A percentile compares a stretch with the other conserved stretches of the same genome.
Evolutionary conservation across 257 asterid species (phyloP).

Genomic region (Mentha longifolia): DNA sequence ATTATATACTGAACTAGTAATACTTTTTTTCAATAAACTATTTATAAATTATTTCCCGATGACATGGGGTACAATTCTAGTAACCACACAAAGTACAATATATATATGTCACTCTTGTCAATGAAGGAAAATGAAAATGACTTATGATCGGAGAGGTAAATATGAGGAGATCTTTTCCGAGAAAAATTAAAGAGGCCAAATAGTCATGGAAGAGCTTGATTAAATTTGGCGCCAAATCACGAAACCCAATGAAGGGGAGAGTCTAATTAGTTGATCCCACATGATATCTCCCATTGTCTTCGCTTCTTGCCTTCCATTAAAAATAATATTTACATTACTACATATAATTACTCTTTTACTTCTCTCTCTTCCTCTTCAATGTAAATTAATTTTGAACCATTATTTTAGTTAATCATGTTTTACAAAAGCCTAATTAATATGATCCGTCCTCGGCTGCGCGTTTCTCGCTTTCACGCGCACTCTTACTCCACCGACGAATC

Average conservation of each 20-base stretch:
- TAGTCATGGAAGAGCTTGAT: not conserved
- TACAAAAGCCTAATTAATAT: constrained; percentile 33
- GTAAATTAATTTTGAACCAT: not conserved
- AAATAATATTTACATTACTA: too few species aligned
- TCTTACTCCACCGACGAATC: constrained; percentile 54
- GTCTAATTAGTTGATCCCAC: constrained; percentile 33
- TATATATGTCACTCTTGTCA: too few species aligned
- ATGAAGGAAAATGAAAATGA: too few species aligned
- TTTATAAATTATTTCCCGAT: too few species aligned
- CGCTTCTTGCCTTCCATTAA: constrained; percentile 33
- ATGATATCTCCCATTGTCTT: constrained; percentile 38
- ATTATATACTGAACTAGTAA: too few species aligned
- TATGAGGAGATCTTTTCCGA: not conserved
- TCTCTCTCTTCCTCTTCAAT: too few species aligned
- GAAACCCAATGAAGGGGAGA: constrained; percentile 22
- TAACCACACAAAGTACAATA: too few species aligned
- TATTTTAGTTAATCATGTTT: not conserved
- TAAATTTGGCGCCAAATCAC: constrained; percentile 33
- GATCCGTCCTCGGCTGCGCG: constrained; percentile 82
- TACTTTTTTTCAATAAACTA: too few species aligned
- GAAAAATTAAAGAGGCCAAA: not conserved
- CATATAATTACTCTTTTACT: too few species aligned
- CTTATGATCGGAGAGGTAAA: not conserved
- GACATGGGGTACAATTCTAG: too few species aligned
- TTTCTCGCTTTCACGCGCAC: constrained; percentile 41